These are phyloP conservation scores for Heimioporus sp. DNA, from an alignment of 768 basidiomycete genomes.

Conservation along the genomic window DNA sequence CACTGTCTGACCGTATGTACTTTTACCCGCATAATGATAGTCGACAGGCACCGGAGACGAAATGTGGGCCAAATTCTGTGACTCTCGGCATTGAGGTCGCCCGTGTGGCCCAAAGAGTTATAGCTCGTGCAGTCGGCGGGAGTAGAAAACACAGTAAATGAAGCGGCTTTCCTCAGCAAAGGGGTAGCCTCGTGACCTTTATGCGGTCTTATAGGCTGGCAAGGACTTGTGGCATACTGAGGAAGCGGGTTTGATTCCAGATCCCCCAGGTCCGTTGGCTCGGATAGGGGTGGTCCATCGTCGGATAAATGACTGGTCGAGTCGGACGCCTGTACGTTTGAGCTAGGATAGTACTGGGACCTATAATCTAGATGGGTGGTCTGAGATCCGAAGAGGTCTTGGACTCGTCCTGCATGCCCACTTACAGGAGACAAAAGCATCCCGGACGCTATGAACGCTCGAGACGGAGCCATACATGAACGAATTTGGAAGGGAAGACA, in stretches of 20 bases:
- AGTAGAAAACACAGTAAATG: slow-evolving; percentile 26
- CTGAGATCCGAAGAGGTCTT: neutral
- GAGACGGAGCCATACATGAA: slow-evolving; percentile 48
- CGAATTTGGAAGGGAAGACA: slow-evolving; percentile 49
- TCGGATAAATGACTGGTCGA: slow-evolving; percentile 38
- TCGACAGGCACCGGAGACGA: slow-evolving; percentile 1
- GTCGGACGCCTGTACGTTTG: slow-evolving; percentile 52
- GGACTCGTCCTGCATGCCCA: neutral
- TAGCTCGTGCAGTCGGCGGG: neutral
- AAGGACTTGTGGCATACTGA: slow-evolving; percentile 18
- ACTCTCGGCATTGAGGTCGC: neutral
- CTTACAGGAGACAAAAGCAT: slow-evolving; percentile 63
- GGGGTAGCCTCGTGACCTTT: slow-evolving; percentile 33
- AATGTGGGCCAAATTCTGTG: slow-evolving; percentile 3
- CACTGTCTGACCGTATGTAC: slow-evolving; percentile 75
- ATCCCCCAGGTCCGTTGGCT: neutral
- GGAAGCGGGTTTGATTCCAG: slow-evolving; percentile 6
- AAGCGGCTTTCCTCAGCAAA: slow-evolving; percentile 38
- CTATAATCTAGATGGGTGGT: slow-evolving; percentile 51
- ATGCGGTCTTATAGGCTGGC: neutral
- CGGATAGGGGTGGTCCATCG: slow-evolving; percentile 20
- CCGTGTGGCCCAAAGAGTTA: neutral
- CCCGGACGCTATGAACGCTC: slow-evolving; percentile 47
- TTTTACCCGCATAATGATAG: slow-evolving; percentile 48
- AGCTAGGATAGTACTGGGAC: slow-evolving; percentile 64